Evolutionary conservation across 345 rosid genomes (phyloP).

Genomic region (Boechera retrofracta): DNA sequence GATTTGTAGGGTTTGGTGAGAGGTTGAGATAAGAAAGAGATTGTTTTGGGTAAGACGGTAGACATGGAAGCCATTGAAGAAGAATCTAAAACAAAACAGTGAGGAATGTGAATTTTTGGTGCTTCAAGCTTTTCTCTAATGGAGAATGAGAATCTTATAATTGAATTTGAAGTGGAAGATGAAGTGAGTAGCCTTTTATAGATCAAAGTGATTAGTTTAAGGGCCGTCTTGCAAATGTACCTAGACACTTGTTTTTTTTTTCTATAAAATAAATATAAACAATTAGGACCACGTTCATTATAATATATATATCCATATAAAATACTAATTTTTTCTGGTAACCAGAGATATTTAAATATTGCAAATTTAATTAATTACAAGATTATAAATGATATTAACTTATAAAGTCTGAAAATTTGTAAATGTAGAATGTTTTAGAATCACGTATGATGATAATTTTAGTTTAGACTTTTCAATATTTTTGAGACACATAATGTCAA

Average conservation of each 20-base stretch:
- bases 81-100: background rate
- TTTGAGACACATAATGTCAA: no score
- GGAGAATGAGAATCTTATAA: constrained; percentile 19
- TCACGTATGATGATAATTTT: no score
- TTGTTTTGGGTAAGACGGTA: constrained; percentile 42
- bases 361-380: no score
- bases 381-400: no score
- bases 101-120: background rate
- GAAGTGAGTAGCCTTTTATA: constrained; percentile 34
- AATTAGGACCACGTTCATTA: no score
- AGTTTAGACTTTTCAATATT: no score
- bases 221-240: constrained; percentile 18
- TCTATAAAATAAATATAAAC: background rate
- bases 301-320: no score
- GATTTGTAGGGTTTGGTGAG: constrained; percentile 49
- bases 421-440: no score
- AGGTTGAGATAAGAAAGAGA: constrained; percentile 43
- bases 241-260: constrained; percentile 34
- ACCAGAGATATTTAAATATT: no score
- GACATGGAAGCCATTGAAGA: constrained; percentile 68
- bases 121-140: constrained; percentile 19
- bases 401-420: no score
- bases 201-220: background rate
- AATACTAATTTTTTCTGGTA: no score
- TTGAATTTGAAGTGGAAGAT: constrained; percentile 29